Percentiles rank a stretch among this genome's conserved stretches.
These are phyloP conservation scores for Podospora fimiseda DNA, from an alignment of 495 filamentous ascomycete genomes.

Conservation along the genomic window DNA sequence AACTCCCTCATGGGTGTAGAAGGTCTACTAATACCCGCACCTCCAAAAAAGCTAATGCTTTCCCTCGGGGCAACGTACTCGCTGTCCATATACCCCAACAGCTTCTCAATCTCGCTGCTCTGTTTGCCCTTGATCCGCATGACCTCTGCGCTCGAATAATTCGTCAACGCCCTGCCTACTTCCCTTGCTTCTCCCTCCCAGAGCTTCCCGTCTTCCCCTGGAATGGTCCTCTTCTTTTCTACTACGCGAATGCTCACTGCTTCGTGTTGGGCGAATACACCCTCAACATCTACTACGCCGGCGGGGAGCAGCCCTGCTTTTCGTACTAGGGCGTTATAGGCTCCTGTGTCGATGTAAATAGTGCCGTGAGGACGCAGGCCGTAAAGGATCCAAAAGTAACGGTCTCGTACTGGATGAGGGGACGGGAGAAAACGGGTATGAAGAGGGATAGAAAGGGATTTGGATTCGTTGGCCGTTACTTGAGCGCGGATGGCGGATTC, in stretches of 20 bases:
- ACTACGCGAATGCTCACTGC: slow-evolving; percentile 78
- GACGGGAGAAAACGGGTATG: slow-evolving; percentile 92
- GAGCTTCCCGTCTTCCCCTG: slow-evolving; percentile 22
- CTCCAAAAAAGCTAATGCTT: slow-evolving; percentile 70
- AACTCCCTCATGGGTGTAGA: slow-evolving; percentile 33
- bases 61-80: slow-evolving; percentile 90
- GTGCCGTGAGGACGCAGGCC: slow-evolving; percentile 89
- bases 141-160: slow-evolving; percentile 84
- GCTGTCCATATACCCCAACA: slow-evolving; percentile 86
- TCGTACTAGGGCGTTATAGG: slow-evolving; percentile 65
- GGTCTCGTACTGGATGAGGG: slow-evolving; percentile 78
- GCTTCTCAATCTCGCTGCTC: slow-evolving; percentile 68
- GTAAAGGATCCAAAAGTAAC: slow-evolving; percentile 94
- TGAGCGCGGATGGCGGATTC: slow-evolving; percentile 32
- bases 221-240: slow-evolving; percentile 30
- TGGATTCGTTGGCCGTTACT: slow-evolving; percentile 24
- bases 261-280: slow-evolving; percentile 85
- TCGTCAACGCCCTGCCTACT: slow-evolving; percentile 85
- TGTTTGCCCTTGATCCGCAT: slow-evolving; percentile 73
- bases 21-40: slow-evolving; percentile 30
- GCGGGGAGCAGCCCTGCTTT: slow-evolving; percentile 90
- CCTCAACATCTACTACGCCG: slow-evolving; percentile 83
- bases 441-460: slow-evolving; percentile 49
- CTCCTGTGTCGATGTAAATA: slow-evolving; percentile 84
- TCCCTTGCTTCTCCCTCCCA: slow-evolving; percentile 59